Evolutionary conservation across 805 yeast genomes (phyloP), one percentile per base, ranked within the genome.

Genomic region (Pichia heedii): DNA sequence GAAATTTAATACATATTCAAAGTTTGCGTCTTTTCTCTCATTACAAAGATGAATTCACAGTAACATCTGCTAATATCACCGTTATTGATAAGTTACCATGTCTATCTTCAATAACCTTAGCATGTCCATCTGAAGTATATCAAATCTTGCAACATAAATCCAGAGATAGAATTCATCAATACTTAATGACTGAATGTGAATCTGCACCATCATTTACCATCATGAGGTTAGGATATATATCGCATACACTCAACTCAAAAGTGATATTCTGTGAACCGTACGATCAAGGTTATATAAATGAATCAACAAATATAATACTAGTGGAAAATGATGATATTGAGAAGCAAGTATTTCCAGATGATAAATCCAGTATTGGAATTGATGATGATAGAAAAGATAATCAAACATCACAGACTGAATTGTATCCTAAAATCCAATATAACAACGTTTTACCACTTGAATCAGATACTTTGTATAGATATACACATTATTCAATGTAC

Each of bases 261-360:
- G 70, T 85, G 3, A 52, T 74, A 4, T 69, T 79, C 21, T 76
- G 87, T 56, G 94, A 84, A 51, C 95, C 95, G 0, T 69, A 76
- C 2, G 76, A 73, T 35, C 94, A 84, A 56, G 95, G 95, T 1
- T 50, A 57, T 7, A 53, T 82, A 1, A 58, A 63, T 19, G 44
- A 50, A 2, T 58, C 61, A 1, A 79, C 90, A 0, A 65, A 65
- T n/a, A 61, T 85, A 3, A 71, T 79, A 3, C 60, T 84, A 26
- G 72, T 79, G 16, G 72, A 69, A 46, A 42, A 42, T 20, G 37
- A 45, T 13, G 18, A 37, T 22, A 15, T 22, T 6, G 16, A 18
- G 4, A 27, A 6, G 2, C 30, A 36, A 2, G 19, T 7, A 20
- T 21, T 15, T 16, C 9, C 13, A 10, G 22, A 3, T 32, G 19